phyloP scores from a whole-genome alignment of 2,329 filamentous ascomycete genomes.

The Fusarium redolens region DNA sequence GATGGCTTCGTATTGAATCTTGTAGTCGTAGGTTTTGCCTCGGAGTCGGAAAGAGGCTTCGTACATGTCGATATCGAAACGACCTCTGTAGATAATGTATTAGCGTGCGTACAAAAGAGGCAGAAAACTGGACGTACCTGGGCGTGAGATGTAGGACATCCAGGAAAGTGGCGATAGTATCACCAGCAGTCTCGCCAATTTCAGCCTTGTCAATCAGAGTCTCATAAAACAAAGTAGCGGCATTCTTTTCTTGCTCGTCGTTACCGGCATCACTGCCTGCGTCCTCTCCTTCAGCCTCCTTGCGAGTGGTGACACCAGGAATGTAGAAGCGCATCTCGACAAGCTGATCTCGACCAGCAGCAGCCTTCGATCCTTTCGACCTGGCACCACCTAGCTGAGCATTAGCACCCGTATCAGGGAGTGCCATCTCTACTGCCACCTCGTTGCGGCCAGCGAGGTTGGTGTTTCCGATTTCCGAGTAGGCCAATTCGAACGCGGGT shows the following conservation, averaged over 20 bases:
- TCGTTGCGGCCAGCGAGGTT: constrained; percentile 98
- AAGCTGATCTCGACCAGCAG: constrained; percentile 89
- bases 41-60: constrained; percentile 96
- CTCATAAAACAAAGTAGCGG: constrained; percentile 97
- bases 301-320: constrained; percentile 86
- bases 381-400: constrained; percentile 78
- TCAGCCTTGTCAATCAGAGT: constrained; percentile 98
- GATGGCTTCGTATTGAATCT: constrained; percentile 97
- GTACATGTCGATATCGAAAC: constrained; percentile 99
- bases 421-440: constrained; percentile 92
- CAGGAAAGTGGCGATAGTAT: constrained; percentile 96
- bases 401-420: constrained; percentile 80
- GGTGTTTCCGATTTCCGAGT: constrained; percentile 97
- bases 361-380: constrained; percentile 87
- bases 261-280: constrained; percentile 68
- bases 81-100: constrained; percentile 72
- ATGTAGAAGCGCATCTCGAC: constrained; percentile 99
- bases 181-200: constrained; percentile 98
- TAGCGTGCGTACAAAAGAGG: not conserved
- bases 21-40: constrained; percentile 99
- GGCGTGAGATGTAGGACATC: constrained; percentile 97
- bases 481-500: constrained; percentile 95
- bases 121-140: constrained; percentile 63
- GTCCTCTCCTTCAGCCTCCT: constrained; percentile 75
- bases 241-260: constrained; percentile 82